Evolutionary conservation across 78 protist genomes (phyloP), one percentile per base, ranked within the genome.

Genomic region (Isochrysis galbana): DNA sequence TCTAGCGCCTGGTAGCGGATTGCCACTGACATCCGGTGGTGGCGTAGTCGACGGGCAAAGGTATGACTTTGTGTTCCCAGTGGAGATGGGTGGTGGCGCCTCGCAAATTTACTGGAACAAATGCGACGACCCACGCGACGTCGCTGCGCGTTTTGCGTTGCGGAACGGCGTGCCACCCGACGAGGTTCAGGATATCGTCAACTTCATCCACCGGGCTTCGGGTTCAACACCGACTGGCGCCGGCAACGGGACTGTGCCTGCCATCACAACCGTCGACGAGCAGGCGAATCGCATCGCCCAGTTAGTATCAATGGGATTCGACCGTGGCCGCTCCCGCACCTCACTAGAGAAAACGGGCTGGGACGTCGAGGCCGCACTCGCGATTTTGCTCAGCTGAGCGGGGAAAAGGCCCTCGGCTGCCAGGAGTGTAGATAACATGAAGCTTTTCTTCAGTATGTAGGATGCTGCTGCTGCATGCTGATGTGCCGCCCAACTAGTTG

Each of bases 81-180:
- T 70, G 45, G 80, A 70, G 80, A 70, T 70, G 80, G 80, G 39
- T 34, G 80, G 80, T 41, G 80, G 80, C 80, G 1, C 10, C n/a
- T 11, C 80, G 41, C 80, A 70, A 41, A 70, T 70, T 41, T 70
- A n/a, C 41, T 70, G 80, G 80, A 70, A 70, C 80, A 0, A 2
- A 10, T 36, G 80, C 80, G 80, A 70, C 80, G 80, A 70, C 80
- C 3, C 36, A 0, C 39, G 17, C n/a, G 17, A 17, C 80, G 80
- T 29, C 39, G 80, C 80, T 19, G 42, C 80, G 4, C 80, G 36
- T 36, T 70, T 70, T 34, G 80, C 80, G 14, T 2, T 70, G 80
- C 80, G 80, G 42, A 70, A 70, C 80, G 42, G 41, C 11, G 80
- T 70, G 7, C 32, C 32, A 0, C 34, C 36, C 39, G 41, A 70